Base-by-base conservation (phyloP, 352 stramenopile genomes). In the Blastocystis sp. region DNA sequence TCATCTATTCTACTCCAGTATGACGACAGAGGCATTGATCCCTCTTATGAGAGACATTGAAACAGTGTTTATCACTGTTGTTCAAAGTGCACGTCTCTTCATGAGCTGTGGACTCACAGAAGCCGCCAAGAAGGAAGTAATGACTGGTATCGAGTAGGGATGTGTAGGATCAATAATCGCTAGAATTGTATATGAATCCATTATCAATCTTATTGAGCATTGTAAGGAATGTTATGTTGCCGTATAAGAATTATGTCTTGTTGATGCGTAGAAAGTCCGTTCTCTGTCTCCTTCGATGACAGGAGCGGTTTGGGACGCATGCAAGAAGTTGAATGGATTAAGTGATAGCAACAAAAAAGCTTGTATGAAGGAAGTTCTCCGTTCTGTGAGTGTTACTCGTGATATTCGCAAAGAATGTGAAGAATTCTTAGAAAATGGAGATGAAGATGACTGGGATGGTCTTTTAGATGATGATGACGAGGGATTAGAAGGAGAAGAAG, bases 321-420 rank as follows among this genome's bases (percentile, higher is more conserved):
- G 67, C 67, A 78, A 78, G 67, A 46, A 29, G 4, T 37, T 78
- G 32, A 78, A 59, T 37, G 43, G 21, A 24, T 37, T 78, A 16
- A 78, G 67, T 37, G 67, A 78, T 16, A 78, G 67, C 49, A 78
- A 78, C 67, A 78, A 78, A 52, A 58, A 54, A 19, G 67, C 67
- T 2, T 32, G 37, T 11, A 63, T 78, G 67, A 78, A 78, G 67
- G 67, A 78, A 59, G 67, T 24, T 14, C 24, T 63, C 21, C 29
- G 32, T n/a, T 35, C 5, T 16, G 21, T 78, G 42, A 58, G 67
- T 16, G 49, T 78, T 32, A 27, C 37, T 35, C 67, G 67, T 39
- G 67, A 78, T 32, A 49, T 57, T 24, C 24, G 43, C 11, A 78
- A 78, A 52, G 67, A 78, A 39, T 61, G 49, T 24, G 37, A 57